Base-by-base conservation (phyloP, 1,284 basidiomycete genomes). In the Austroboletus niveus region DNA sequence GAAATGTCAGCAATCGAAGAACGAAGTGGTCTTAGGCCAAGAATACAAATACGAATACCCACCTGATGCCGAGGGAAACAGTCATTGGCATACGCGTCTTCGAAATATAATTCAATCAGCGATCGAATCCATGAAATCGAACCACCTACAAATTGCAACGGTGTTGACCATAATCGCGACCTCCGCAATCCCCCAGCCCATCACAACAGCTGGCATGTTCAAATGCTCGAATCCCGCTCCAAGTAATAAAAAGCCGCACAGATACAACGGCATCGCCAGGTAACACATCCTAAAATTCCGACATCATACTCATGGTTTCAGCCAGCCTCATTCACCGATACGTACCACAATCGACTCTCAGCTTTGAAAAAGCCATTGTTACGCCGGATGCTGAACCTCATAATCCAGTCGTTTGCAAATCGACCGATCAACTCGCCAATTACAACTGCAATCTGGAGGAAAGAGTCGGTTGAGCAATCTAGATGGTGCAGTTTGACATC, bases 351-450 rank as follows among this genome's bases (percentile, higher is more conserved):
- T 38, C 86, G 82, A 57, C 69, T 77, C 63, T 89, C 86, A 5
- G 87, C 83, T 59, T 84, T 79, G 66, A 89, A 89, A 32, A 89
- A 81, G 56, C 87, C 87, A 0, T 75, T 72, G 63, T 87, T 85
- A 17, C 80, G 70, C 44, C 75, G 71, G 58, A 86, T 80, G 47
- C 72, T 76, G n/a, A 65, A 42, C 54, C 77, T 78, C 75, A 82
- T 81, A 41, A 87, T 78, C 73, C 76, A 82, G 53, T 89, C 87
- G 58, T 89, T 88, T 53, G 76, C 61, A 59, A 79, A 89, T 15
- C 84, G 77, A 36, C 87, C 87, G 6, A 80, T 61, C 1, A 88
- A 24, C 63, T 90, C 86, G 39, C 87, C 88, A 42, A 89, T 64
- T n/a, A 89, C 48, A 5, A 83, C 79, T 0, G 80, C 79, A 12